Evolutionary conservation across 257 asterid species (phyloP).

Genomic region (Solanum ossicruentum): DNA sequence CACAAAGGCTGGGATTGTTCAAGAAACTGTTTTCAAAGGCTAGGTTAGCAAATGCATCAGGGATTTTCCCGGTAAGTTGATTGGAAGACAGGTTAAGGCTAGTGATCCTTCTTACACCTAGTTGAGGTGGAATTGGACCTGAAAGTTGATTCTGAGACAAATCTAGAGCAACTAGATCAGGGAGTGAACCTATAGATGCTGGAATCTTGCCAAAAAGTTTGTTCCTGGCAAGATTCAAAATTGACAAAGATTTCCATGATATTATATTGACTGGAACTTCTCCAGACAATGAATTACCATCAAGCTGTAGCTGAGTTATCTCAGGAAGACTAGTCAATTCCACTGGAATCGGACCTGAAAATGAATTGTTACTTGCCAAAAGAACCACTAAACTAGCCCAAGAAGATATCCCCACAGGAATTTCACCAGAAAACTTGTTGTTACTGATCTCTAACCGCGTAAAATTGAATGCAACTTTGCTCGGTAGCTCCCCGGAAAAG

Average conservation of each 20-base stretch:
- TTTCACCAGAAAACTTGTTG: slow-evolving; percentile 53
- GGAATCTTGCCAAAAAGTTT: slow-evolving; percentile 58
- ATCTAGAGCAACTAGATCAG: slow-evolving; percentile 52
- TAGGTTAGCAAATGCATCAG: slow-evolving; percentile 48
- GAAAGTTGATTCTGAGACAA: slow-evolving; percentile 51
- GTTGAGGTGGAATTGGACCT: slow-evolving; percentile 54
- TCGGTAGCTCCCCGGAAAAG: slow-evolving; percentile 56
- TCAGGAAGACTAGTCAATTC: slow-evolving; percentile 44
- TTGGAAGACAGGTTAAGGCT: slow-evolving; percentile 63
- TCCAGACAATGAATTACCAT: slow-evolving; percentile 65
- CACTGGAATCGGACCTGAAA: slow-evolving; percentile 51
- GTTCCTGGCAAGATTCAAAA: slow-evolving; percentile 45
- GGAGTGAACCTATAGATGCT: slow-evolving; percentile 27
- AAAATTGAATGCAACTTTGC: slow-evolving; percentile 39
- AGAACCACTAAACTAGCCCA: slow-evolving; percentile 53
- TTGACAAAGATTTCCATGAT: slow-evolving; percentile 58
- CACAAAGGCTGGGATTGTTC: slow-evolving; percentile 51
- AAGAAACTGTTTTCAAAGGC: slow-evolving; percentile 59
- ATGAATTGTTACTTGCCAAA: slow-evolving; percentile 45
- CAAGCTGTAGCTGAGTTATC: slow-evolving; percentile 35
- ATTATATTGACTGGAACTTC: slow-evolving; percentile 38
- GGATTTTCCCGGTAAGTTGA: slow-evolving; percentile 49
- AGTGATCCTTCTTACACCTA: slow-evolving; percentile 41
- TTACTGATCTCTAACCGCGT: slow-evolving; percentile 53
- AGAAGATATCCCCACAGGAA: slow-evolving; percentile 40